Percentiles rank a stretch among this genome's conserved stretches.
Evolutionary conservation across 2,329 filamentous ascomycete species (phyloP).

Genomic region (Cladorrhinum sp.): DNA sequence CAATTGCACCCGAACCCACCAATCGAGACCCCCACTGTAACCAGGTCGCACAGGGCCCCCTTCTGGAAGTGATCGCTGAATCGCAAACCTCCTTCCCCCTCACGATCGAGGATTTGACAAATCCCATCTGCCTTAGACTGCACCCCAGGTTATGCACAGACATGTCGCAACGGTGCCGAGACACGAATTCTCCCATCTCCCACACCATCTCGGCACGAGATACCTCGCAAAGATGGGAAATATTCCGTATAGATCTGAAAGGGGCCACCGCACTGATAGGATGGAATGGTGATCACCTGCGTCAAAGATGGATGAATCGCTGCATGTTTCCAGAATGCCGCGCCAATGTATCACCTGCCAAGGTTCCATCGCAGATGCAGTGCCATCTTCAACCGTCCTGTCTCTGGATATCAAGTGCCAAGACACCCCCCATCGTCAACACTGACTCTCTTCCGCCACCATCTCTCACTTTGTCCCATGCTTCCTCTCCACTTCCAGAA

Average conservation of each 20-base stretch:
- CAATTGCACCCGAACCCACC: neutral
- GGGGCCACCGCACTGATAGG: too few relatives aligned
- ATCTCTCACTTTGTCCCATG: neutral
- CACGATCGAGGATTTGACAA: neutral
- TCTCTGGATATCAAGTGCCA: neutral
- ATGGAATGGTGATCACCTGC: neutral
- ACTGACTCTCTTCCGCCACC: neutral
- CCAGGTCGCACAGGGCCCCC: neutral
- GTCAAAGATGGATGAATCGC: neutral
- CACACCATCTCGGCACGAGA: too few relatives aligned
- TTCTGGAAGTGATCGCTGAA: neutral
- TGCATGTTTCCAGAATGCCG: neutral
- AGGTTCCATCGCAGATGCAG: too few relatives aligned
- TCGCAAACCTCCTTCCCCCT: constrained; percentile 2
- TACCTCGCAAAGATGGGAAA: too few relatives aligned
- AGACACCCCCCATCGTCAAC: neutral
- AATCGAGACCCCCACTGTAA: neutral
- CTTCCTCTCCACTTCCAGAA: neutral
- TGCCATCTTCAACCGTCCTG: neutral
- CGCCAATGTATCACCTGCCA: neutral
- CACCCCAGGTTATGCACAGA: neutral
- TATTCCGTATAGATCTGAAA: too few relatives aligned
- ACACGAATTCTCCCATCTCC: neutral
- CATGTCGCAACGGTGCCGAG: neutral
- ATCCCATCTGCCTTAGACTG: neutral